Base-by-base conservation (phyloP, 768 basidiomycete genomes). In the Trametes maxima region DNA sequence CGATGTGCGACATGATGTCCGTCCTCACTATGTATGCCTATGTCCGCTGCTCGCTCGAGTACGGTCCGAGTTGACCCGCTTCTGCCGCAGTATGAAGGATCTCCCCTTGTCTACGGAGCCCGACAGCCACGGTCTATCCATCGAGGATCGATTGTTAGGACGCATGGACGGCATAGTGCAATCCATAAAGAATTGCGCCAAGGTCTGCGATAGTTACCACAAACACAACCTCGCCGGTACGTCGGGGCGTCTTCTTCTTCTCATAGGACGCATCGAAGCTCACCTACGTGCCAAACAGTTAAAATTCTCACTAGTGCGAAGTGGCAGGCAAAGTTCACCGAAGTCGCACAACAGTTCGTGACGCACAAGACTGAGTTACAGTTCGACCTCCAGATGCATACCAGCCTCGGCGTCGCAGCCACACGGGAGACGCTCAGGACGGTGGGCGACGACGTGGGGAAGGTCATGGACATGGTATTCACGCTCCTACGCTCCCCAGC, bases 1-100 rank as follows among this genome's bases (percentile, higher is more conserved):
- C 80, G 59, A 85, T 85, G 81, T 77, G 75, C 62, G 76, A 82
- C 51, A 75, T 80, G 73, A 80, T 84, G 76, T 57, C 68, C 14
- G 72, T 75, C 2, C 76, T 84, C 28, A 74, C 82, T 19, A 75
- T 80, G 80, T 79, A 56, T 84, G 25, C 74, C 81, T 22, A 75
- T 80, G 80, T 79, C 54, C 24, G 39, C 24, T 3, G 37, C 12
- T 22, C 7, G 17, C 13, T 16, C 8, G 17, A 25, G 17, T 8
- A 35, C 13, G 17, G 8, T 24, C 43, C 42, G 10, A 16, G 43
- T 44, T 44, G 16, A 4, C 10, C n/a, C n/a, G 19, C 16, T 10
- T 35, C 16, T 3, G 5, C 19, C 25, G 1, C 2, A 78, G 78
- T 36, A 67, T 79, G 3, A 69, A 68, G 39, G 64, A 70, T 24